Evolutionary conservation across 345 rosid genomes (phyloP).

Genomic region (Eucalyptus pauciflora): DNA sequence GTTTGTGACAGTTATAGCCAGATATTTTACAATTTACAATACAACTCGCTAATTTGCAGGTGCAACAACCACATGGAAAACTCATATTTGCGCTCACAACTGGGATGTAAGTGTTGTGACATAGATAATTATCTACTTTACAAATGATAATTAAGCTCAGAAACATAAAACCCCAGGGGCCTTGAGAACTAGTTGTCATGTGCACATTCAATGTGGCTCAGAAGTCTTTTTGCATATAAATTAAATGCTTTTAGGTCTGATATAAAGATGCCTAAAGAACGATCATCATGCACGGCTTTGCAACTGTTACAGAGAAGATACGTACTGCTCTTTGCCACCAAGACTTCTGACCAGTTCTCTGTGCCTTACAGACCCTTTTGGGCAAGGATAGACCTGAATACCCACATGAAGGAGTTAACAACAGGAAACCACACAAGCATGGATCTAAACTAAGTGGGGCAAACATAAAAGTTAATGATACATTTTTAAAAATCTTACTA

Average conservation of each 20-base stretch:
- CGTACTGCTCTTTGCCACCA: slow-evolving; percentile 78
- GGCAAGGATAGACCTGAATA: slow-evolving; percentile 77
- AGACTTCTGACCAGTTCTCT: slow-evolving; percentile 59
- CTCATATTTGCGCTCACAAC: neutral
- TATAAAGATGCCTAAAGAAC: neutral
- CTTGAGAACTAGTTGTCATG: neutral
- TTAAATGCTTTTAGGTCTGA: neutral
- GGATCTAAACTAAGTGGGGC: neutral
- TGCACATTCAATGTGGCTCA: neutral
- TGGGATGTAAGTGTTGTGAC: neutral
- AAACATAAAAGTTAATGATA: neutral
- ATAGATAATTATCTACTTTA: neutral
- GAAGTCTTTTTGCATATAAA: neutral
- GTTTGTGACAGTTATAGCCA: neutral
- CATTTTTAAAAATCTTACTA: neutral
- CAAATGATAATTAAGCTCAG: neutral
- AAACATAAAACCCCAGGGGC: neutral
- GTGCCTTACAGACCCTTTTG: slow-evolving; percentile 71
- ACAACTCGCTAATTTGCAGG: neutral
- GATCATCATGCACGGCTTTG: neutral
- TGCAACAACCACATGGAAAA: neutral
- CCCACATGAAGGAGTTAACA: neutral
- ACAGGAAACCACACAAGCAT: neutral
- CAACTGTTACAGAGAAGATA: neutral
- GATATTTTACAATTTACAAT: neutral